Base-by-base conservation (phyloP, 768 basidiomycete genomes). In the Suillus plorans region DNA sequence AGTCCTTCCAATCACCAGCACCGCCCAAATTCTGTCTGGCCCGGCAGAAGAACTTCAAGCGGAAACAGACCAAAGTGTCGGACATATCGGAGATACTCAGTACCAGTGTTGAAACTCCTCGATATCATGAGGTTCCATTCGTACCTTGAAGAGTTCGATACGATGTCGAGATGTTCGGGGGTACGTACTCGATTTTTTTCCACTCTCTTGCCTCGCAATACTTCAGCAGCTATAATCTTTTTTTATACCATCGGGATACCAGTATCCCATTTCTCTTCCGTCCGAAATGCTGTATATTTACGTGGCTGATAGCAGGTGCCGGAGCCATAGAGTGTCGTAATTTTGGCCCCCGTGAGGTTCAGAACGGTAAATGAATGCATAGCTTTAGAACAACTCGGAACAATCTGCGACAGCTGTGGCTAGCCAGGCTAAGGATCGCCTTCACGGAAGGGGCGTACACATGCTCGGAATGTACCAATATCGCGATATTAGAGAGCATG, bases 1-100 rank as follows among this genome's bases (percentile, higher is more conserved):
- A 81, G 95, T 8, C 92, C 92, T 56, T 82, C 86, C 1, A 75
- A 85, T 0, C 82, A 87, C 69, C 85, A 93, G 22, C 74, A 71
- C 45, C 64, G 42, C 71, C 37, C 73, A 70, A 28, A 73, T 73
- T n/a, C 77, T 90, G 91, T 8, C 86, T 89, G 71, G 72, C 79
- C 22, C 79, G 82, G 60, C 80, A 83, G 72, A 87, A 87, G 78
- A 90, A 49, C 47, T 22, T 22, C 5, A 49, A 90, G 72, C 81
- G 85, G 44, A 91, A 74, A 31, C 81, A 87, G 66, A 74, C 69
- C 10, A 81, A 22, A 62, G 64, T 62, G 25, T 57, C 60, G 25
- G 52, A 50, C 58, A 68, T 63, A 34, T 16, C 16, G 49, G 25
- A 37, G 63, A 68, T 68, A 50, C 68, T 55, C 63, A 68, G 63